Evolutionary conservation across 768 basidiomycete genomes (phyloP), one percentile per base, ranked within the genome.

Genomic region (Butyriboletus loyo): DNA sequence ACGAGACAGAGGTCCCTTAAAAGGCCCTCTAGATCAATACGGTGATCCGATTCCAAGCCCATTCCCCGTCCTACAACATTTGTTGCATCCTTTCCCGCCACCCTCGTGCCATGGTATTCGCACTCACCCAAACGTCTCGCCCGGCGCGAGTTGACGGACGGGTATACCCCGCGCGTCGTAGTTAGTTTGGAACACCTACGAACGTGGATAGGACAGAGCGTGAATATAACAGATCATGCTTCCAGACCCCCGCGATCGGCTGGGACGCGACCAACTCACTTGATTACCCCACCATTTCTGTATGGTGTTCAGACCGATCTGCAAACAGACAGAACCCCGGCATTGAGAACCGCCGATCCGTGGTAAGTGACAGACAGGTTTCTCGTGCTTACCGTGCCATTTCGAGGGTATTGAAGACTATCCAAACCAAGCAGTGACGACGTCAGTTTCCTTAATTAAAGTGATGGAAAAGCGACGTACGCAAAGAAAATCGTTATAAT

Each of bases 401-500:
- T 47, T 2, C 4, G 30, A 7, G 69, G 67, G 28, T 63, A 70
- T 50, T 71, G 67, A 2, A 71, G 54, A 24, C 69, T 67, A 14
- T 27, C n/a, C 24, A 15, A 22, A 17, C 27, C n/a, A 25, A 14
- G 10, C n/a, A 19, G 5, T 5, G 13, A 27, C 7, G n/a, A 17
- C 1, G 19, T 55, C 24, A 41, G 32, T 30, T 13, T 5, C 7
- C 5, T 31, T 2, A 14, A 14, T 28, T 24, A n/a, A 2, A 5
- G 10, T 1, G 39, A 46, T 3, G 5, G 11, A 41, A 7, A n/a
- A 15, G n/a, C 8, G 13, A 72, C 82, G 36, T 49, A 85, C 85
- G 74, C 75, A 66, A 90, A 90, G 66, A 80, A 90, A 35, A 90
- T 81, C 14, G 87, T 65, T 31, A 89, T 73, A 13, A 83, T 70